These are phyloP conservation scores for Stemphylium beticola DNA, from an alignment of 2,329 filamentous ascomycete species.

Conservation along the genomic window DNA sequence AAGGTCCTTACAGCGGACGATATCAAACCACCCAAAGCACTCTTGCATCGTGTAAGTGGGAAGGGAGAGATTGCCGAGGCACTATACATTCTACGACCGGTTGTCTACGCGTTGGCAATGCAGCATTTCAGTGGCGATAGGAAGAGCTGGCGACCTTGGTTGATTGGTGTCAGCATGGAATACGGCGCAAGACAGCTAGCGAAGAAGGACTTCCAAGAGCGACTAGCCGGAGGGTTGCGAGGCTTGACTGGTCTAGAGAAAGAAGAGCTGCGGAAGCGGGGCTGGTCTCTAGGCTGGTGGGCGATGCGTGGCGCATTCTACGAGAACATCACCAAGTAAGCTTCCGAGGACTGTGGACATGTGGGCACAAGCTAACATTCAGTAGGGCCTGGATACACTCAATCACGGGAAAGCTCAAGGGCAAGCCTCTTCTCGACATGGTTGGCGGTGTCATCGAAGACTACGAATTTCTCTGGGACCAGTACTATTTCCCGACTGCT, in stretches of 20 bases:
- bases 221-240: conserved; percentile 72
- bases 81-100: conserved; percentile 88
- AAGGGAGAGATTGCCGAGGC: conserved; percentile 85
- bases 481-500: conserved; percentile 85
- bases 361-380: conserved; percentile 22
- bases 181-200: conserved; percentile 86
- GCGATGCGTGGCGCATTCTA: conserved; percentile 96
- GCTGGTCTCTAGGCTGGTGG: conserved; percentile 96
- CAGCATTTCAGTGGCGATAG: conserved; percentile 73
- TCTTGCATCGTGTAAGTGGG: conserved; percentile 77
- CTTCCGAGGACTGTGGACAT: not conserved
- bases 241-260: conserved; percentile 83
- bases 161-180: conserved; percentile 83
- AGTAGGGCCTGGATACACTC: conserved; percentile 67
- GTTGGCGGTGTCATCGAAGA: conserved; percentile 88
- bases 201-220: conserved; percentile 68
- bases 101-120: conserved; percentile 85
- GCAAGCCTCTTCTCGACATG: conserved; percentile 78
- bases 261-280: conserved; percentile 86
- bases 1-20: conserved; percentile 95
- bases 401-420: conserved; percentile 72
- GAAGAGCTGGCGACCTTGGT: conserved; percentile 89
- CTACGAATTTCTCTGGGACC: conserved; percentile 97
- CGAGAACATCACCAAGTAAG: conserved; percentile 79
- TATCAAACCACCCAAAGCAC: conserved; percentile 86